Base-by-base conservation (phyloP, 2,329 filamentous ascomycete genomes). In the Coniochaeta sp. region DNA sequence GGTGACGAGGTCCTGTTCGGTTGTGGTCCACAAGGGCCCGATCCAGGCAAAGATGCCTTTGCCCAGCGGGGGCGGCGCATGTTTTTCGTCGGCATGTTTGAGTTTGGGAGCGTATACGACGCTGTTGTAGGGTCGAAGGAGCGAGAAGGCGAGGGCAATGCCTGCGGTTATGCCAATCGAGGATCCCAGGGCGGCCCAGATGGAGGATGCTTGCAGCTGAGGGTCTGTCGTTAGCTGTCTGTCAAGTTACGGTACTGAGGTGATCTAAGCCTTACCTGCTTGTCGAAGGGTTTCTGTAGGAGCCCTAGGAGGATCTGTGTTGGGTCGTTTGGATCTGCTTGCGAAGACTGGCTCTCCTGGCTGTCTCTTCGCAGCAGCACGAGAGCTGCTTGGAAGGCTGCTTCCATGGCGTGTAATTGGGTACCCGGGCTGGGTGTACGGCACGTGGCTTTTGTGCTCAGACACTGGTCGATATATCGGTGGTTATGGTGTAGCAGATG, bases 101-200 rank as follows among this genome's bases (percentile, higher is more conserved):
- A 96, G 81, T 72, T 96, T 93, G 44, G 95, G 95, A 3, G 95
- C 93, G 76, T 99, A 99, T 56, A 99, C 91, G 67, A 93, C 84
- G 60, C 88, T 89, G 74, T 98, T 93, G 74, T 93, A 92, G 6
- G 95, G 95, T 62, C 95, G 90, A 60, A 98, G 80, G 67, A 97
- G 79, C 64, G 91, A 96, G 81, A 98, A 99, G 65, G 87, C 76
- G 61, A 96, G 72, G 63, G 91, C 87, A 67, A 96, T 87, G 66
- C 87, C 79, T 64, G 83, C 69, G 9, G 91, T 91, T 69, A 95
- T 79, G 60, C 85, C 89, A 52, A 97, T 71, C 3, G 93, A 96
- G 24, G 89, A 91, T 64, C 80, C 89, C 52, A 98, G 77, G 57
- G 93, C 91, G 61, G 90, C 89, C 74, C 88, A 86, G 62, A 97